Base-by-base conservation (phyloP, 345 rosid species). In the Citrus reticulata region DNA sequence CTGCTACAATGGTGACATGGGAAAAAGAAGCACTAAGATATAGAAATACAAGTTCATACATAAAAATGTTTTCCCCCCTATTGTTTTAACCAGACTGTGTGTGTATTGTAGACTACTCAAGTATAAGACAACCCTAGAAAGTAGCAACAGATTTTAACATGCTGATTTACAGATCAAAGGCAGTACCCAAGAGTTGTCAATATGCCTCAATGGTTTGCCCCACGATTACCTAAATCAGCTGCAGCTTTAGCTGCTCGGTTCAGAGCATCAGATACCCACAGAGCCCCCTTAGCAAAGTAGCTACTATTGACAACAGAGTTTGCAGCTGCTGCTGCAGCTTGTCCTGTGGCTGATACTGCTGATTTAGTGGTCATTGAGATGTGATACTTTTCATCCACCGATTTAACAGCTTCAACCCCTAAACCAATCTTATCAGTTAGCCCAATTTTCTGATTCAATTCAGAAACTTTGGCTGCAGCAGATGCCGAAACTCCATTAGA, bases 251-350 rank as follows among this genome's bases (percentile, higher is more conserved):
- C 87, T 19, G 98, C 98, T 7, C 94, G 86, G 76, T 83, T 88
- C 71, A 92, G 85, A 4, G 97, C 95, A 57, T 80, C 92, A 0
- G 97, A 94, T 4, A 94, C 59, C 97, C 97, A 94, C 34, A 91
- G 81, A 72, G 97, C 95, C 72, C 97, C 97, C 75, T 68, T 90
- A 7, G 97, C 85, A 83, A 94, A 91, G 87, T 92, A 91, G 87
- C 92, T 83, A 81, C 97, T 94, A 77, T 87, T 90, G 67, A 90
- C 87, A 73, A 94, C 89, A 25, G 87, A 82, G 74, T 75, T 83
- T 24, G 94, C 93, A 63, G 92, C 98, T 0, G 92, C 84, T 0
- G 83, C 92, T 9, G 96, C 93, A 34, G 93, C 82, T 86, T 90
- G 90, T 73, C 93, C 93, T 0, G 96, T 87, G 67, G 92, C 89